phyloP scores from a whole-genome alignment of 2,329 filamentous ascomycete genomes.

The Atkinsonella hypoxylon region DNA sequence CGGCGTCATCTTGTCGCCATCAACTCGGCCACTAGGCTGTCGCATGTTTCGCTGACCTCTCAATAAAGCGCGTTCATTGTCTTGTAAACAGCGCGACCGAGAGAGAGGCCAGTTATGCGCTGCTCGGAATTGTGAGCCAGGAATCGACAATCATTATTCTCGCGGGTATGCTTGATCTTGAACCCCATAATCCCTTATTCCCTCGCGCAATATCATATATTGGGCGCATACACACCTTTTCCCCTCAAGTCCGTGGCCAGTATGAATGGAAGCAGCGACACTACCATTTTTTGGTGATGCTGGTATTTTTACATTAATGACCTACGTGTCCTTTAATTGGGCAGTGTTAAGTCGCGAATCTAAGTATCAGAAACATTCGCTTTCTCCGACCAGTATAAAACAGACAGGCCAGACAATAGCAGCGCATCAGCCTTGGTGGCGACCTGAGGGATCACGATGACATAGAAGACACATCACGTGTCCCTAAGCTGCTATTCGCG shows the following conservation, averaged over 20 bases:
- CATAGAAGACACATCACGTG: conserved; percentile 7
- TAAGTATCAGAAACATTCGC: not conserved
- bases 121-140: conserved; percentile 1
- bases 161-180: conserved; percentile 20
- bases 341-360: conserved; percentile 1
- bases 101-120: conserved; percentile 8
- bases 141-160: conserved; percentile 15
- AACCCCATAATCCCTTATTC: conserved; percentile 14
- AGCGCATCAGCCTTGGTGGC: conserved; percentile 1
- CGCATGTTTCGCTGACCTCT: conserved; percentile 6
- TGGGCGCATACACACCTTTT: not conserved
- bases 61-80: conserved; percentile 16
- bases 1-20: conserved; percentile 6
- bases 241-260: conserved; percentile 3
- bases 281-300: conserved; percentile 7
- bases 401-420: not conserved
- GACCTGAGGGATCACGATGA: conserved; percentile 3
- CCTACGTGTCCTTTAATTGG: conserved; percentile 4
- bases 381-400: conserved; percentile 1
- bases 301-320: conserved; percentile 5
- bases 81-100: conserved; percentile 23
- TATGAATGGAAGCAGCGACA: conserved; percentile 9
- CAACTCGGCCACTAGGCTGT: conserved; percentile 6
- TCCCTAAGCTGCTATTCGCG: conserved; percentile 5
- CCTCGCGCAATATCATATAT: not conserved